phyloP scores from a whole-genome alignment of 2,329 filamentous ascomycete genomes.

The Orbilia oligospora region DNA sequence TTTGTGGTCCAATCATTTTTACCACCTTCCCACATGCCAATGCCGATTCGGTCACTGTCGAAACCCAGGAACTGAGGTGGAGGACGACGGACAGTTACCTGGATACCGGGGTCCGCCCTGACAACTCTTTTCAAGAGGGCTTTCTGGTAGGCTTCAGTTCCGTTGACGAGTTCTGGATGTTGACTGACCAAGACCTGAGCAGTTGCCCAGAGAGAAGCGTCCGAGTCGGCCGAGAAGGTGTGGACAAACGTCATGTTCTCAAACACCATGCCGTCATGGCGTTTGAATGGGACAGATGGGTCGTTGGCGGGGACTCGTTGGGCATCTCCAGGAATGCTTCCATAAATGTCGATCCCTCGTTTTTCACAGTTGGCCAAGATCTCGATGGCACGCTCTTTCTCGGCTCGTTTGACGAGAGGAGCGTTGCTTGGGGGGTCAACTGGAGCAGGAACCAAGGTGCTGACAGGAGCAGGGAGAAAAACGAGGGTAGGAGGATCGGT shows the following conservation, averaged over 20 bases:
- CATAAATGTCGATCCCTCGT: slow-evolving; percentile 26
- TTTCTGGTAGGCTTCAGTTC: slow-evolving; percentile 25
- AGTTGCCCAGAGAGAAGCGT: slow-evolving; percentile 43
- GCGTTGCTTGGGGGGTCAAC: not conserved
- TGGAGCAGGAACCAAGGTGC: not conserved
- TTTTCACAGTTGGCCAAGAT: slow-evolving; percentile 19
- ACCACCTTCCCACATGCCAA: slow-evolving; percentile 43
- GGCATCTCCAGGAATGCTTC: slow-evolving; percentile 19
- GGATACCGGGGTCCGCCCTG: not conserved
- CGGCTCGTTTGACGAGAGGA: not conserved
- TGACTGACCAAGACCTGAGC: slow-evolving; percentile 36
- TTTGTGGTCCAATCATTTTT: not conserved
- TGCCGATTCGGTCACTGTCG: slow-evolving; percentile 10
- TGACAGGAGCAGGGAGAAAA: not conserved
- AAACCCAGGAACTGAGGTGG: not conserved
- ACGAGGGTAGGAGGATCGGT: not conserved
- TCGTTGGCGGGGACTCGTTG: slow-evolving; percentile 4
- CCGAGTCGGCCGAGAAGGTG: slow-evolving; percentile 25
- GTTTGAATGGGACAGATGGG: slow-evolving; percentile 3
- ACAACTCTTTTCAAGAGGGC: slow-evolving; percentile 7
- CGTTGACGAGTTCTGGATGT: slow-evolving; percentile 44
- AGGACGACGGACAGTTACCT: not conserved
- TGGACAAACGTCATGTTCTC: slow-evolving; percentile 26
- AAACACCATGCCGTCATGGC: slow-evolving; percentile 1
- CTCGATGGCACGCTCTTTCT: not conserved